A percentile compares a stretch with the other conserved stretches of the same genome.
phyloP scores from a whole-genome alignment of 1,284 basidiomycete genomes.

The Anthracocystis panici-leucophaei region DNA sequence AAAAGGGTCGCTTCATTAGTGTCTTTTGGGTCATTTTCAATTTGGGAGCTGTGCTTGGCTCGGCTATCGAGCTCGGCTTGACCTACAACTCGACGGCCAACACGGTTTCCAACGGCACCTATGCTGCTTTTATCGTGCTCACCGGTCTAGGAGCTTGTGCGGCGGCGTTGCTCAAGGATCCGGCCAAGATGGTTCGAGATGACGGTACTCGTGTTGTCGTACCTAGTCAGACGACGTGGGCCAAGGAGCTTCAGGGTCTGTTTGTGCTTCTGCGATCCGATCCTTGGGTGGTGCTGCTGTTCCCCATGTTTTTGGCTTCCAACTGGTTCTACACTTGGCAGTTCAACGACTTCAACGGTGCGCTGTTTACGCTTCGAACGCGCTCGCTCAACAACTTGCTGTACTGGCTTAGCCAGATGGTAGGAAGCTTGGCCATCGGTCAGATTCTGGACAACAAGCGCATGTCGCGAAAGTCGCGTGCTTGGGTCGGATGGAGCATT shows the following conservation, averaged over 20 bases:
- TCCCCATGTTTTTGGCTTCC: slow-evolving; percentile 60
- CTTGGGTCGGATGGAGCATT: slow-evolving; percentile 62
- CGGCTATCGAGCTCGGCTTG: slow-evolving; percentile 74
- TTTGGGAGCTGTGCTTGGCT: slow-evolving; percentile 77
- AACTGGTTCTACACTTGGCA: slow-evolving; percentile 68
- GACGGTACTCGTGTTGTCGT: slow-evolving; percentile 59
- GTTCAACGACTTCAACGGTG: slow-evolving; percentile 55
- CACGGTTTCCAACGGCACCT: slow-evolving; percentile 52
- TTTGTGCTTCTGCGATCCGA: slow-evolving; percentile 51
- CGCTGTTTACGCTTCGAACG: slow-evolving; percentile 62
- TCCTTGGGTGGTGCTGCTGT: slow-evolving; percentile 58
- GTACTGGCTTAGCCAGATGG: slow-evolving; percentile 70
- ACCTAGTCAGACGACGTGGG: slow-evolving; percentile 54
- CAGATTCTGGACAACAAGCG: slow-evolving; percentile 54
- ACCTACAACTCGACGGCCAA: slow-evolving; percentile 52
- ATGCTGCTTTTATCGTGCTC: slow-evolving; percentile 58
- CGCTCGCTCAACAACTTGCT: slow-evolving; percentile 70
- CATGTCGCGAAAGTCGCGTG: slow-evolving; percentile 50
- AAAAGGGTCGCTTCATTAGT: slow-evolving; percentile 79
- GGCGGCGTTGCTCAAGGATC: slow-evolving; percentile 49
- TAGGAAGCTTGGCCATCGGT: slow-evolving; percentile 56
- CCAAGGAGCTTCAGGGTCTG: slow-evolving; percentile 53
- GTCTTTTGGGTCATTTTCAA: slow-evolving; percentile 81
- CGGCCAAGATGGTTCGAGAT: slow-evolving; percentile 51
- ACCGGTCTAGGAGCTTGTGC: slow-evolving; percentile 53